Percentiles rank a stretch among this genome's conserved stretches.
These are phyloP conservation scores for Leccinum fibrillosum DNA, from an alignment of 768 basidiomycete genomes.

Conservation along the genomic window DNA sequence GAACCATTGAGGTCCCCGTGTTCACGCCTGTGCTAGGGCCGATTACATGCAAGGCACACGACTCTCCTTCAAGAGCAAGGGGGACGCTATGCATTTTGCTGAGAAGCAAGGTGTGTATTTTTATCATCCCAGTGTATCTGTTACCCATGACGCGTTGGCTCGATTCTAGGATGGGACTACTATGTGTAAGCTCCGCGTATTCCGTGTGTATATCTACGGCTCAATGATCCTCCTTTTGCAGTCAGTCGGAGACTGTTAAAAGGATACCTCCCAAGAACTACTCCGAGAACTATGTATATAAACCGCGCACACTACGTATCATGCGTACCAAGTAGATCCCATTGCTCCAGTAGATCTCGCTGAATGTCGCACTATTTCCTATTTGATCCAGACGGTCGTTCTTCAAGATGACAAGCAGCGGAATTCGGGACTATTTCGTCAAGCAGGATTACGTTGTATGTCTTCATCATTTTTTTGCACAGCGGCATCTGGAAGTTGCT, in stretches of 20 bases:
- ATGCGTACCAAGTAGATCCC: slow-evolving; percentile 81
- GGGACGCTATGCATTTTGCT: slow-evolving; percentile 91
- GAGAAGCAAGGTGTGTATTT: slow-evolving; percentile 83
- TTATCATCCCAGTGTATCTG: not conserved
- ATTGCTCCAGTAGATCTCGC: not conserved
- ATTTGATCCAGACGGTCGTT: not conserved
- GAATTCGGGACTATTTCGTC: too few relatives aligned
- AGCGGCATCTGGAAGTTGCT: too few relatives aligned
- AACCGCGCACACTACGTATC: slow-evolving; percentile 73
- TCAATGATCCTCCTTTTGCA: slow-evolving; percentile 20
- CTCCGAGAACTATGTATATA: slow-evolving; percentile 88
- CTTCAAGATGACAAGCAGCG: too few relatives aligned
- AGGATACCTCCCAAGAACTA: slow-evolving; percentile 85
- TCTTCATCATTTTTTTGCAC: too few relatives aligned
- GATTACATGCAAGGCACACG: slow-evolving; percentile 96
- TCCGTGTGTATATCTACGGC: slow-evolving; percentile 4
- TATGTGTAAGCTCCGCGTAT: slow-evolving; percentile 61
- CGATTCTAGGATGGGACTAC: slow-evolving; percentile 82
- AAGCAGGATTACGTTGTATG: too few relatives aligned
- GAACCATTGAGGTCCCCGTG: not conserved
- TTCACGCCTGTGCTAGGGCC: slow-evolving; percentile 47
- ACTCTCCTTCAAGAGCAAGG: slow-evolving; percentile 77
- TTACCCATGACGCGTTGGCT: not conserved
- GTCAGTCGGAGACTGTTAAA: slow-evolving; percentile 58
- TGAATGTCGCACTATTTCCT: not conserved